Conservation (phyloP, 805 yeast genomes). For the Metschnikowia cerradonensis region DNA sequence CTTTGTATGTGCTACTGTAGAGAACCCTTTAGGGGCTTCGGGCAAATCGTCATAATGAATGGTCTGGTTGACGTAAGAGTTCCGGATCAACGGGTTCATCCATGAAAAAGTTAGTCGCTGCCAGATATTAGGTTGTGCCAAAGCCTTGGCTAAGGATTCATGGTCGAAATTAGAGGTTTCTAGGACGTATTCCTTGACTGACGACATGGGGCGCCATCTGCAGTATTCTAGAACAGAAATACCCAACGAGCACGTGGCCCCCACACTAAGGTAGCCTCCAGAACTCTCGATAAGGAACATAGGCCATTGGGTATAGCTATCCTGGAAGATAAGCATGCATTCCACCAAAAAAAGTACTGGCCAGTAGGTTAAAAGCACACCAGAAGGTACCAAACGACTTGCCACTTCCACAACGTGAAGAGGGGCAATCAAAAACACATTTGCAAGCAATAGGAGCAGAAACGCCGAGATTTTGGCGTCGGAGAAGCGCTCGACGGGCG, state of each 20-base stretch:
- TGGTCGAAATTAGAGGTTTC: slow-evolving; percentile 2
- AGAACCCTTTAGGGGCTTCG: slow-evolving; percentile 23
- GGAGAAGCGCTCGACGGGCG: slow-evolving; percentile 23
- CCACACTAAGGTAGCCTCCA: slow-evolving; percentile 3
- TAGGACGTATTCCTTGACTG: not conserved
- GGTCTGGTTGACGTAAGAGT: slow-evolving; percentile 36
- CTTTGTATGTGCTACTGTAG: slow-evolving; percentile 19
- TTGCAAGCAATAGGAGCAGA: slow-evolving; percentile 3
- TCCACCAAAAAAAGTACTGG: slow-evolving; percentile 19
- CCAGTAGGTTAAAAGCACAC: slow-evolving; percentile 42
- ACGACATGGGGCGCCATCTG: slow-evolving; percentile 32
- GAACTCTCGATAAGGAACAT: slow-evolving; percentile 11
- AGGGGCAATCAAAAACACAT: slow-evolving; percentile 29
- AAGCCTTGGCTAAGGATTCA: slow-evolving; percentile 18
- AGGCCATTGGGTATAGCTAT: slow-evolving; percentile 23
- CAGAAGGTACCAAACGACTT: slow-evolving; percentile 33
- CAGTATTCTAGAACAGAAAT: slow-evolving; percentile 39
- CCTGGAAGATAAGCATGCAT: slow-evolving; percentile 23
- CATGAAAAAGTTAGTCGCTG: slow-evolving; percentile 42
- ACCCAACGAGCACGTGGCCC: slow-evolving; percentile 23
- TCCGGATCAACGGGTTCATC: slow-evolving; percentile 44
- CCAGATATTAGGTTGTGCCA: slow-evolving; percentile 28
- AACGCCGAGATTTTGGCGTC: slow-evolving; percentile 20
- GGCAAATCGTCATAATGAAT: slow-evolving; percentile 29
- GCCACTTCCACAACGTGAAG: slow-evolving; percentile 43